Conservation (phyloP, 345 rosid species). For the Ceriops decandra region DNA sequence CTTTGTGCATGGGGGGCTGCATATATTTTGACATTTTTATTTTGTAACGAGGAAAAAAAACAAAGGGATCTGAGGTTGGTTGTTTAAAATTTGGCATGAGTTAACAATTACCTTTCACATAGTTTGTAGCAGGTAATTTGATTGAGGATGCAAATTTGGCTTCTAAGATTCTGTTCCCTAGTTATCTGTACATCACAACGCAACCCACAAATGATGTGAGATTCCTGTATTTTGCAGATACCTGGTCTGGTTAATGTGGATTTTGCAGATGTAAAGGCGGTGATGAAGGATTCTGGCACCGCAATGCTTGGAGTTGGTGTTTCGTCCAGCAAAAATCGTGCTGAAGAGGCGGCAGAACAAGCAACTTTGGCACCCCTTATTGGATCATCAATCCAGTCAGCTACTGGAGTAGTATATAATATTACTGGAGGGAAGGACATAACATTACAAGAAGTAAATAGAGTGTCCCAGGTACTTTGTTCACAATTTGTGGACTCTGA, state of each 20-base stretch:
- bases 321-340: conserved; percentile 96
- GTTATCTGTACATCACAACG: not conserved
- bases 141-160: not conserved
- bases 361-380: conserved; percentile 94
- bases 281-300: conserved; percentile 94
- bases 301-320: conserved; percentile 99
- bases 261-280: conserved; percentile 97
- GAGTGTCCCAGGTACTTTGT: conserved; percentile 79
- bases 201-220: not conserved
- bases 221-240: conserved; percentile 46
- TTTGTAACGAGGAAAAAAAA: too few relatives aligned
- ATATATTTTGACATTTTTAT: too few relatives aligned
- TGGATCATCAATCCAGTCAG: conserved; percentile 98
- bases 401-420: conserved; percentile 93
- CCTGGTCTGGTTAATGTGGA: conserved; percentile 98
- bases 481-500: not conserved
- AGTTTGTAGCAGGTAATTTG: not conserved
- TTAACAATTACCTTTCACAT: not conserved
- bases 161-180: not conserved
- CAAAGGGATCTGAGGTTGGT: too few relatives aligned
- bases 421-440: conserved; percentile 98
- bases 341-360: conserved; percentile 99
- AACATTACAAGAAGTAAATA: conserved; percentile 90
- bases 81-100: not conserved
- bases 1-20: too few relatives aligned